Conservation (phyloP, 768 basidiomycete species). For the Boletus subcaerulescens region DNA sequence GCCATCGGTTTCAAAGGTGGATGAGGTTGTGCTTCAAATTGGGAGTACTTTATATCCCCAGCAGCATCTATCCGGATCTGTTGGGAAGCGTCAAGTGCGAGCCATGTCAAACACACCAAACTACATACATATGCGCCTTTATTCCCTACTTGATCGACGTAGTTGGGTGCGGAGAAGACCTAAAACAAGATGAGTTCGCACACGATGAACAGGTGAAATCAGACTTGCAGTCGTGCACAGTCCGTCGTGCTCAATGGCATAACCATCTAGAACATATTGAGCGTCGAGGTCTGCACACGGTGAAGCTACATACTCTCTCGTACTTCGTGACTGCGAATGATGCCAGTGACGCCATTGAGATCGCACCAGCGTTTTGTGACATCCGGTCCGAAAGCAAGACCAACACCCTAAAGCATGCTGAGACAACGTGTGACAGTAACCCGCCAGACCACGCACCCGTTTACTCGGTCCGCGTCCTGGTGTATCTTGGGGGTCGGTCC, state of each 20-base stretch:
- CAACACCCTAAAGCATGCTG: constrained; percentile 68
- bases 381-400: constrained; percentile 93
- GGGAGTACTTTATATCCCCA: constrained; percentile 70
- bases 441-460: constrained; percentile 54
- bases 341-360: constrained; percentile 78
- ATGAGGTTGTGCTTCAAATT: constrained; percentile 85
- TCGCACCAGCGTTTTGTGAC: constrained; percentile 89
- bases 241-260: constrained; percentile 92
- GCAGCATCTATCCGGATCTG: constrained; percentile 81
- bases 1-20: constrained; percentile 94
- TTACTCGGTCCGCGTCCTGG: constrained; percentile 95
- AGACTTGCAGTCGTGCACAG: constrained; percentile 81
- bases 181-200: constrained; percentile 29
- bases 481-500: constrained; percentile 92
- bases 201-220: background rate
- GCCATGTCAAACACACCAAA: background rate
- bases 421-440: constrained; percentile 8
- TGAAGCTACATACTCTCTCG: constrained; percentile 61
- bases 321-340: constrained; percentile 96
- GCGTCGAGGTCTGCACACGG: background rate
- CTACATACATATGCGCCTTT: constrained; percentile 83
- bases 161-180: constrained; percentile 96
- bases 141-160: constrained; percentile 88
- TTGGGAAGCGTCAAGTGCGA: constrained; percentile 3
- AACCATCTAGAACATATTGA: constrained; percentile 60